phyloP scores from a whole-genome alignment of 2,329 filamentous ascomycete genomes.

The Neofusicoccum sp. region DNA sequence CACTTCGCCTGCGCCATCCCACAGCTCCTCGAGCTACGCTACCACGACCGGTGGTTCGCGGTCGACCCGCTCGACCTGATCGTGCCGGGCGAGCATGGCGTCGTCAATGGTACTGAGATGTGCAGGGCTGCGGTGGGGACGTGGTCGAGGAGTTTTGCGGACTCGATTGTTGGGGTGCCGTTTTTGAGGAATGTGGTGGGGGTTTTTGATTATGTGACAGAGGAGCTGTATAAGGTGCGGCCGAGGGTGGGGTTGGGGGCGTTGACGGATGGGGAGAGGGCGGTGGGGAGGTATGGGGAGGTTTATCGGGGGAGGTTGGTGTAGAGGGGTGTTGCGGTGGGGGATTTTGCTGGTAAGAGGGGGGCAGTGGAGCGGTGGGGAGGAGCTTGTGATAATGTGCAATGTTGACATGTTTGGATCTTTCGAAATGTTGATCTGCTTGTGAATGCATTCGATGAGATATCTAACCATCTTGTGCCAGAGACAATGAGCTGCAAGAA shows the following conservation, averaged over 20 bases:
- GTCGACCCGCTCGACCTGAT: constrained; percentile 12
- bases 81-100: not conserved
- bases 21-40: constrained; percentile 3
- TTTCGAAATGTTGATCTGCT: no score
- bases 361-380: no score
- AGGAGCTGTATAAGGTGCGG: not conserved
- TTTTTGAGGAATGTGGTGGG: constrained; percentile 1
- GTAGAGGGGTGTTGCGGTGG: not conserved
- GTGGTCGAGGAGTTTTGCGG: not conserved
- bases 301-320: not conserved
- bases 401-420: no score
- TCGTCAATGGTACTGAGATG: constrained; percentile 4
- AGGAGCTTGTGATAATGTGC: no score
- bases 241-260: constrained; percentile 2
- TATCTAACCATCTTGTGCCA: no score
- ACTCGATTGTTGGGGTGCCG: not conserved
- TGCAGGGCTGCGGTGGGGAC: constrained; percentile 9
- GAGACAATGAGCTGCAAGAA: no score
- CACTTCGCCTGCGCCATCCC: not conserved
- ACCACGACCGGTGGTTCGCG: constrained; percentile 6
- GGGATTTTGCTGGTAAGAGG: no score
- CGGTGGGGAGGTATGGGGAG: constrained; percentile 3
- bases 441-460: no score
- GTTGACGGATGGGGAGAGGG: not conserved
- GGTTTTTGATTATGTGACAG: constrained; percentile 2